Base-by-base conservation (phyloP, 2,329 filamentous ascomycete species). In the Apiospora aurea region DNA sequence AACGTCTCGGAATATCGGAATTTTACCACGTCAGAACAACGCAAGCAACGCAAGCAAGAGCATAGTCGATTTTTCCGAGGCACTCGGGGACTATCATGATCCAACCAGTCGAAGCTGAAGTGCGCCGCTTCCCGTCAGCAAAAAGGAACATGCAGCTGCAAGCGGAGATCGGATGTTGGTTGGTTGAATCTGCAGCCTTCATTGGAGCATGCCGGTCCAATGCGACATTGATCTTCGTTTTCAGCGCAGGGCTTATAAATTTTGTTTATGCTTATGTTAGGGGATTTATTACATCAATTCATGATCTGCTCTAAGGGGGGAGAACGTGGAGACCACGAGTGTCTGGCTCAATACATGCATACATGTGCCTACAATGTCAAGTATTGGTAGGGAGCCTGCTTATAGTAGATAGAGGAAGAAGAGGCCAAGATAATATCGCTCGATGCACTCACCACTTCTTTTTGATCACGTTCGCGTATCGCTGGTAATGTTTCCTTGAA, bases 21-120 rank as follows among this genome's bases (percentile, higher is more conserved):
- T 24, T n/a, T 11, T 51, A 64, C 57, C 41, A 64, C 57, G 57
- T 64, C 57, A 64, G 57, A 64, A 18, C 34, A 64, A 64, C 57
- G 57, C 57, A 64, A 64, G 34, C 34, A 64, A 64, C 57, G 57
- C 57, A 64, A 64, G 34, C 38, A n/a, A n/a, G 16, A 6, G 34
- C 34, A 14, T 41, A 21, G 3, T 41, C 29, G 4, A 64, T 7
- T 6, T 6, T 8, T 21, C 57, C 34, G 34, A 64, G 57, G 34
- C 21, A 64, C 11, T 41, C 34, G 7, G 34, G 34, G 5, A 38
- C 34, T 38, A 4, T 34, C 34, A 64, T 64, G 34, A 41, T 64
- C 11, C 57, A 24, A 41, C 38, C 34, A 10, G 21, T 24, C 18
- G 57, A 41, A 64, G 34, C 57, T 41, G 57, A 14, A 29, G 34